Evolutionary conservation across 176 grass and related monocot species (phyloP).

Genomic region (Alopecurus myosuroides): DNA sequence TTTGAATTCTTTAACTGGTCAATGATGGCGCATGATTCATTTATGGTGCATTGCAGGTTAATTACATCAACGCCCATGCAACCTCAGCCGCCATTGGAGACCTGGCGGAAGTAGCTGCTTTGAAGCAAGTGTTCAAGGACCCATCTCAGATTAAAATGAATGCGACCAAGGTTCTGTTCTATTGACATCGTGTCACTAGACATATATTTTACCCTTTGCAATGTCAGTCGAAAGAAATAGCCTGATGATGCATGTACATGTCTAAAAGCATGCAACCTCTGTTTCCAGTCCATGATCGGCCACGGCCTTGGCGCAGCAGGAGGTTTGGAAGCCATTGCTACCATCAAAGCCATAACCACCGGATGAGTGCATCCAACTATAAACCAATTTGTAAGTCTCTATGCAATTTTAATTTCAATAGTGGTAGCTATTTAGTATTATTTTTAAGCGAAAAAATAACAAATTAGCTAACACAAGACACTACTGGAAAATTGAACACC

Average conservation of each 20-base stretch:
- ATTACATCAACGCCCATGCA: constrained; percentile 65
- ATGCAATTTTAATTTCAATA: neutral
- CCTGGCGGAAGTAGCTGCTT: constrained; percentile 39
- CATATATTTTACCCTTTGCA: no score
- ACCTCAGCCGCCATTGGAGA: constrained; percentile 48
- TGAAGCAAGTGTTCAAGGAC: constrained; percentile 44
- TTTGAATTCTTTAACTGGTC: neutral
- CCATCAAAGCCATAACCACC: constrained; percentile 80
- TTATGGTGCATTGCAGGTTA: constrained; percentile 19
- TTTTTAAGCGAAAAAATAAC: no score
- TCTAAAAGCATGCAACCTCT: no score
- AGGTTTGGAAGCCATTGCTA: constrained; percentile 91
- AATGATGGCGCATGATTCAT: neutral
- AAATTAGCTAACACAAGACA: no score
- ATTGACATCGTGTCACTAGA: neutral
- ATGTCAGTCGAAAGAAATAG: no score
- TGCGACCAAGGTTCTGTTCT: constrained; percentile 39
- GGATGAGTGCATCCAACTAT: constrained; percentile 15
- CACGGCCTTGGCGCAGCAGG: constrained; percentile 93
- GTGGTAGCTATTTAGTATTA: neutral
- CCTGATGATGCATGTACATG: no score
- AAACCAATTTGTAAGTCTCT: neutral
- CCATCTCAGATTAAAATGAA: constrained; percentile 42
- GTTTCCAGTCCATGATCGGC: constrained; percentile 27
- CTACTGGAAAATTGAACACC: no score